Evolutionary conservation across 345 rosid species (phyloP), one percentile per base, ranked within the genome.

Genomic region (Ceriops zippeliana): DNA sequence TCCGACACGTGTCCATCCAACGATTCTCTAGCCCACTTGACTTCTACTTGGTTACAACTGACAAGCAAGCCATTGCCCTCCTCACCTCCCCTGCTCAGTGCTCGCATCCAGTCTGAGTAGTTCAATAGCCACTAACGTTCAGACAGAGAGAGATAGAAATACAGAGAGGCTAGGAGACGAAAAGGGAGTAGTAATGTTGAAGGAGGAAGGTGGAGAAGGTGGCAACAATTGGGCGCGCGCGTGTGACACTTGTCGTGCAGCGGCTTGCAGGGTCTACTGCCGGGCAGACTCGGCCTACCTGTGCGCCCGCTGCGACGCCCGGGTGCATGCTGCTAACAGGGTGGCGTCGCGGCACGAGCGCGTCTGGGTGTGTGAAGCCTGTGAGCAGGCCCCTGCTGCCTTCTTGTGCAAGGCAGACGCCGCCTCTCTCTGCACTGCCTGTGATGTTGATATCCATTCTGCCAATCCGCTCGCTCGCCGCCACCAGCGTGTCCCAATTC

Each of bases 311-410:
- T 89, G 98, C 49, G 96, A 93, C 65, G 82, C 89, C 28, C 83
- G 87, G 0, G 75, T 85, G n/a, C 97, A 93, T 30, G 85, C 89
- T 0, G 96, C 97, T 24, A 93, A 89, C 69, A 79, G 67, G 7
- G 78, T 93, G 38, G 98, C 97, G 26, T 91, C 97, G 6, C 84
- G 93, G 65, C 97, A 93, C 59, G 91, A 86, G 86, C 91, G 97
- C 2, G 96, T 91, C 16, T 76, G 83, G 79, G 85, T 90, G 37
- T 93, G 98, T 53, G 83, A 87, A 67, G 85, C 88, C 0, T 90
- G 98, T 16, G 98, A 90, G 71, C 79, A 85, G 0, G 87, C 91
- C 3, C 98, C 97, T 0, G 98, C 98, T 17, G 90, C 88, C 35
- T 86, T 87, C 66, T 61, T 90, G 10, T 93, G 98, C 74, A 89